These are phyloP conservation scores for Castanea sativa DNA, from an alignment of 306 rosid genomes.

Conservation along the genomic window DNA sequence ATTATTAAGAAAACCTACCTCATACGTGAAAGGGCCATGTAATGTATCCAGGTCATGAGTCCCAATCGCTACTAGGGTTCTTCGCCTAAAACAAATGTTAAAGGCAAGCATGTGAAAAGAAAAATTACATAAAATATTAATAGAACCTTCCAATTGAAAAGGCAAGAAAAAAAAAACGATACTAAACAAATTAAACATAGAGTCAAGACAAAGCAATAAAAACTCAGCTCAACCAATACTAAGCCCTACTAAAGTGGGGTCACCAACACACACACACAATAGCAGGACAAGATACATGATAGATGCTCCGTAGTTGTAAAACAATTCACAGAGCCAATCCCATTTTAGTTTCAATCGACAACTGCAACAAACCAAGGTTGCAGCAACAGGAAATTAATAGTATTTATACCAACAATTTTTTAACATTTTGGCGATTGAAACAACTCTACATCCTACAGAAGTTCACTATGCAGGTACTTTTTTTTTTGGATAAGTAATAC, in stretches of 20 bases:
- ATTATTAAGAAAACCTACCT: slow-evolving; percentile 48
- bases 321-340: too few relatives aligned
- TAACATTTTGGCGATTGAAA: too few relatives aligned
- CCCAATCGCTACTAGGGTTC: slow-evolving; percentile 96
- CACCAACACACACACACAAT: too few relatives aligned
- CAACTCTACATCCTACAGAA: too few relatives aligned
- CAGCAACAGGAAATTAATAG: too few relatives aligned
- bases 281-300: neutral
- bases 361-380: too few relatives aligned
- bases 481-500: too few relatives aligned
- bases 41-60: slow-evolving; percentile 92
- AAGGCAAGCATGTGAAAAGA: slow-evolving; percentile 15
- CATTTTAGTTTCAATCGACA: too few relatives aligned
- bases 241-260: too few relatives aligned
- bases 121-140: neutral
- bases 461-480: too few relatives aligned
- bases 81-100: slow-evolving; percentile 47
- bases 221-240: neutral
- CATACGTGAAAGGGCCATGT: slow-evolving; percentile 84
- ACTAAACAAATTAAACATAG: neutral
- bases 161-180: neutral
- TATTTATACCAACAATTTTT: too few relatives aligned
- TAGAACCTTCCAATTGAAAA: neutral
- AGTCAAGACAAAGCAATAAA: neutral
- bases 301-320: too few relatives aligned